Evolutionary conservation across 2,329 filamentous ascomycete genomes (phyloP), one percentile per base, ranked within the genome.

Genomic region (Xylaria sp.): DNA sequence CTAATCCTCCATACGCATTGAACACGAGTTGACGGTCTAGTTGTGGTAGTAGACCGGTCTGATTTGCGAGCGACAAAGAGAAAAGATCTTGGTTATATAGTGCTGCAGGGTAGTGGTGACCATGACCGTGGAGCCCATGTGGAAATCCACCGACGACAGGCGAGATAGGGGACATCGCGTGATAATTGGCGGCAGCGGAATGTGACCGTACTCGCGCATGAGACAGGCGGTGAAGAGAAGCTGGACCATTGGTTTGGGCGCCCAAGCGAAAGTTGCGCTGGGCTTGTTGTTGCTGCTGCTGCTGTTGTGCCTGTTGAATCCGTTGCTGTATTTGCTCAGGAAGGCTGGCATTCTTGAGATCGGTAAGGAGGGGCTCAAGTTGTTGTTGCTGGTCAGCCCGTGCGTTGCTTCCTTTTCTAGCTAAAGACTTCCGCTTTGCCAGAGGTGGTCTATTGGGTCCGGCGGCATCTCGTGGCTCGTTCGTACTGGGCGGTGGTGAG

Each of bases 1-100:
- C 84, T 72, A 88, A 79, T 36, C 83, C 86, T 9, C 85, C 83
- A 76, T 94, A 95, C 1, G 90, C 91, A 46, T 90, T 90, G 71
- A 93, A 93, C 1, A 94, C 90, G 71, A 94, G 88, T 75, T 94
- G 91, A 2, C 91, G 86, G 74, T 94, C 92, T 15, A 95, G 86
- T 69, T 92, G 89, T 10, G 91, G 89, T 31, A 94, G 82, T 62
- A 89, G 84, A 2, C 82, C 82, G 67, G 83, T 81, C 66, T 84
- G 84, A 74, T 84, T 85, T 25, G 81, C 80, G 18, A 90, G 80
- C 3, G 83, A 83, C 70, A 88, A 80, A 5, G 83, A 79, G n/a
- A 89, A 82, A 46, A 91, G 77, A 75, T 89, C 83, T 59, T 83
- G 81, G 9, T 86, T 79, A 73, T 85, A 88, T 66, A 86, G 83